These are phyloP conservation scores for Phylloporus rhodoxanthus DNA, from an alignment of 768 basidiomycete genomes.

Conservation along the genomic window DNA sequence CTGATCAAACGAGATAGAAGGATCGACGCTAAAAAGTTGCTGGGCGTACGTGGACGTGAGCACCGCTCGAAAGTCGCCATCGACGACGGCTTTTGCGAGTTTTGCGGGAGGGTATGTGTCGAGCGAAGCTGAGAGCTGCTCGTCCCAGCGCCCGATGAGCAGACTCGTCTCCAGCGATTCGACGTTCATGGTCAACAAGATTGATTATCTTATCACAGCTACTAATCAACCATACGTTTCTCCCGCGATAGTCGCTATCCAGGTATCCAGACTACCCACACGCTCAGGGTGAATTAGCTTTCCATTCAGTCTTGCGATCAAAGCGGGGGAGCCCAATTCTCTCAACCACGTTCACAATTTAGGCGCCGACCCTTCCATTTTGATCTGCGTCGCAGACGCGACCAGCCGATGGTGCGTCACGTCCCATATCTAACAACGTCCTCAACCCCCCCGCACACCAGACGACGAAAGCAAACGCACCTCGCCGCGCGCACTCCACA, in stretches of 20 bases:
- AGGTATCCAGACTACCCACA: neutral
- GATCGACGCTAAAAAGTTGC: conserved; percentile 33
- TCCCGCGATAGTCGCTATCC: too few species aligned
- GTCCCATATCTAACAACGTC: conserved; percentile 37
- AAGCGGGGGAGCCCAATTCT: neutral
- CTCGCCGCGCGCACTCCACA: conserved; percentile 36
- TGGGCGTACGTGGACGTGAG: conserved; percentile 43
- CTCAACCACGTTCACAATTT: conserved; percentile 10
- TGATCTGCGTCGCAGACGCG: conserved; percentile 39
- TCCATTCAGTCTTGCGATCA: neutral
- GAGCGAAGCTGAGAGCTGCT: conserved; percentile 15
- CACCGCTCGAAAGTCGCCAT: conserved; percentile 53
- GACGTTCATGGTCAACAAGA: conserved; percentile 11
- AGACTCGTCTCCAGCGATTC: conserved; percentile 49
- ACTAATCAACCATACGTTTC: too few species aligned
- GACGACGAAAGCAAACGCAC: conserved; percentile 20
- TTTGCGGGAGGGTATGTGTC: conserved; percentile 23
- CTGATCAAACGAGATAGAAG: conserved; percentile 32
- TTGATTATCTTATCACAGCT: conserved; percentile 6
- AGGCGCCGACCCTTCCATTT: conserved; percentile 27
- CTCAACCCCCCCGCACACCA: neutral
- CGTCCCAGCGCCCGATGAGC: conserved; percentile 46
- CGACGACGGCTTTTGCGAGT: conserved; percentile 51
- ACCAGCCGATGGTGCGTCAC: conserved; percentile 33
- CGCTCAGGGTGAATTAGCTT: neutral